phyloP scores from a whole-genome alignment of 306 rosid genomes.

The Vicia faba region DNA sequence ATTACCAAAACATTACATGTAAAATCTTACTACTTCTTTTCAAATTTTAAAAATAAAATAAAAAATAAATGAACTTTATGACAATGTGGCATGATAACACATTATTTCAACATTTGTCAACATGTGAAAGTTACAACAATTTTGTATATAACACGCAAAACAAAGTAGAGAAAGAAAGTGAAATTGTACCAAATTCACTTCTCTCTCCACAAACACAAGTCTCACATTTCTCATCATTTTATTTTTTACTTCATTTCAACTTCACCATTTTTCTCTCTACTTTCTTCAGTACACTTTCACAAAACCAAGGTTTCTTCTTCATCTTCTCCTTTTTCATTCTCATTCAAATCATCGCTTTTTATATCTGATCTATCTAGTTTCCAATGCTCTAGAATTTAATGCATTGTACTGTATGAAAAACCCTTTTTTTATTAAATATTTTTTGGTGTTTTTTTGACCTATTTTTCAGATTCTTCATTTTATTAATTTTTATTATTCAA shows the following conservation, averaged over 20 bases:
- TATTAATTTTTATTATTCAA: not conserved
- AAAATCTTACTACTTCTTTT: no score
- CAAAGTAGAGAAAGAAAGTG: conserved; percentile 20
- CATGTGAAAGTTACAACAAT: conserved; percentile 37
- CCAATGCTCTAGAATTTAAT: not conserved
- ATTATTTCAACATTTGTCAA: conserved; percentile 16
- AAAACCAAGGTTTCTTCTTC: conserved; percentile 49
- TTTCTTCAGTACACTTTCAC: conserved; percentile 35
- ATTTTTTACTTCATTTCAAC: conserved; percentile 46
- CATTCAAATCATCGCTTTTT: not conserved
- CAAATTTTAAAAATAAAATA: not conserved
- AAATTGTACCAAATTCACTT: conserved; percentile 28
- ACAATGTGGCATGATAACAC: conserved; percentile 18
- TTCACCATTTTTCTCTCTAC: conserved; percentile 40
- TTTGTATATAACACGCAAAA: conserved; percentile 50
- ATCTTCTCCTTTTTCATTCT: not conserved
- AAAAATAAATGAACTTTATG: not conserved
- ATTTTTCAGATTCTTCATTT: conserved; percentile 4
- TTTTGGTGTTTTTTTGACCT: conserved; percentile 1
- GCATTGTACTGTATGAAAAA: not conserved
- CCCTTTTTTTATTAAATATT: no score
- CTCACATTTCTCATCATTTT: conserved; percentile 41
- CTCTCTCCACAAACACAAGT: conserved; percentile 46
- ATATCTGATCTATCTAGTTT: not conserved
- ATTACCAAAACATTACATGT: no score